phyloP scores from a whole-genome alignment of 169 alveolate genomes.

The Pseudocohnilembus persalinus region DNA sequence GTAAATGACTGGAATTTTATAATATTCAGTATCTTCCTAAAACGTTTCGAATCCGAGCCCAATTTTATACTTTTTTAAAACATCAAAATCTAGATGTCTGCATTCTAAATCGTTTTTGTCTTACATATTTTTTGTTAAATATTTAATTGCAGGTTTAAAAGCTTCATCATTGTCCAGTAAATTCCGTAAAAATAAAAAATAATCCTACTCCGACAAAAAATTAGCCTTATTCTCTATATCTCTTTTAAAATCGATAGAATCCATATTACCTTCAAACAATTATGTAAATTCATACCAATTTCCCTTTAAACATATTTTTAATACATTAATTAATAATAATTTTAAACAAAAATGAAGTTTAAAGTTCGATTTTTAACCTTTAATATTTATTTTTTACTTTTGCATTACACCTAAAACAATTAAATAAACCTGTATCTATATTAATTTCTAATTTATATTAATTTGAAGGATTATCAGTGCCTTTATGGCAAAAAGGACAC shows the following conservation, averaged over 20 bases:
- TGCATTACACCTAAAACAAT: slow-evolving; percentile 67
- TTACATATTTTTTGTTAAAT: slow-evolving; percentile 59
- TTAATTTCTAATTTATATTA: slow-evolving; percentile 53
- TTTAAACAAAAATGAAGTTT: too few relatives aligned
- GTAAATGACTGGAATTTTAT: slow-evolving; percentile 54
- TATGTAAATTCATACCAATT: slow-evolving; percentile 60
- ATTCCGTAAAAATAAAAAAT: slow-evolving; percentile 12
- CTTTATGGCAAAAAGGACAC: slow-evolving; percentile 77
- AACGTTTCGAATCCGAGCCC: slow-evolving; percentile 81
- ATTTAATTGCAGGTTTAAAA: slow-evolving; percentile 62
- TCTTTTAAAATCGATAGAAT: not conserved
- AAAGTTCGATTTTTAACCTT: too few relatives aligned
- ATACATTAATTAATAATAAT: too few relatives aligned
- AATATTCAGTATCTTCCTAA: slow-evolving; percentile 66
- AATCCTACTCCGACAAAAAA: slow-evolving; percentile 18
- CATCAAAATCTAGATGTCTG: slow-evolving; percentile 76
- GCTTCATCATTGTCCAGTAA: slow-evolving; percentile 14
- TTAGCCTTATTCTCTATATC: not conserved
- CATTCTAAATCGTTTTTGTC: too few relatives aligned
- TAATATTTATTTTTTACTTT: not conserved
- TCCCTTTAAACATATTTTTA: slow-evolving; percentile 29
- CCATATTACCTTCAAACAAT: slow-evolving; percentile 19
- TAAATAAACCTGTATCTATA: slow-evolving; percentile 50
- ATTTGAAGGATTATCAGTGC: slow-evolving; percentile 57
- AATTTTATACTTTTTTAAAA: slow-evolving; percentile 76